These are phyloP conservation scores for Bipolaris victoriae DNA, from an alignment of 2,329 filamentous ascomycete species.

Conservation along the genomic window DNA sequence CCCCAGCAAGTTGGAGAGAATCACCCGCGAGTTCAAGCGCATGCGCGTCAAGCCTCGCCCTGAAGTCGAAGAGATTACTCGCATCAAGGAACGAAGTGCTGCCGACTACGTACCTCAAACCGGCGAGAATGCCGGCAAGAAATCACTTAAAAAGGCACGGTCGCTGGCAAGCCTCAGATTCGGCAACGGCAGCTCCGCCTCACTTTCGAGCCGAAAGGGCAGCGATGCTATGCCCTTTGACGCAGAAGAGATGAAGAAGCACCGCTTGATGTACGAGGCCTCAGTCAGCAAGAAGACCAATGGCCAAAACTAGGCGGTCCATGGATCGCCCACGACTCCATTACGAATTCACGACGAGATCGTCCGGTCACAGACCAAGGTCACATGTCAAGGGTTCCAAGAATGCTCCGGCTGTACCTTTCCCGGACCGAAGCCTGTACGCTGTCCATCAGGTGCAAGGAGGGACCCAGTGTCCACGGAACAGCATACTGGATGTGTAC, in stretches of 20 bases:
- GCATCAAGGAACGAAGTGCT: slow-evolving; percentile 32
- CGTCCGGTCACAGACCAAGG: slow-evolving; percentile 23
- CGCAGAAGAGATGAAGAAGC: slow-evolving; percentile 46
- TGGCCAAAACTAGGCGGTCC: slow-evolving; percentile 9
- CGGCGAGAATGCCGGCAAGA: slow-evolving; percentile 39
- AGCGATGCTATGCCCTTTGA: slow-evolving; percentile 46
- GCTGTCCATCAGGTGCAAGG: slow-evolving; percentile 5
- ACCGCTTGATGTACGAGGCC: slow-evolving; percentile 45
- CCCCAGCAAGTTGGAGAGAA: slow-evolving; percentile 63
- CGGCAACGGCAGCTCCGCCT: slow-evolving; percentile 40
- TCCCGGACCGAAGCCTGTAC: slow-evolving; percentile 9
- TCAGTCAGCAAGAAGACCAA: slow-evolving; percentile 23
- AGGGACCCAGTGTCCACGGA: slow-evolving; percentile 1
- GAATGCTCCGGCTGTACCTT: background rate
- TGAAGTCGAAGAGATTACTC: slow-evolving; percentile 58
- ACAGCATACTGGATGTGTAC: slow-evolving; percentile 1
- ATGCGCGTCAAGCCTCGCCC: slow-evolving; percentile 61
- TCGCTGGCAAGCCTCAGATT: slow-evolving; percentile 43
- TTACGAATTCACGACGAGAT: slow-evolving; percentile 27
- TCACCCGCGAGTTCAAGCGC: slow-evolving; percentile 64
- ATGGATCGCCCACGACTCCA: slow-evolving; percentile 5
- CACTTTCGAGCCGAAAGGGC: slow-evolving; percentile 40
- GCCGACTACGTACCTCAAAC: slow-evolving; percentile 24
- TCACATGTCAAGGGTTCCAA: slow-evolving; percentile 14
- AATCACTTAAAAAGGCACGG: slow-evolving; percentile 45